Evolutionary conservation across 176 grass and related monocot genomes (phyloP).

Genomic region (Zea luxurians): DNA sequence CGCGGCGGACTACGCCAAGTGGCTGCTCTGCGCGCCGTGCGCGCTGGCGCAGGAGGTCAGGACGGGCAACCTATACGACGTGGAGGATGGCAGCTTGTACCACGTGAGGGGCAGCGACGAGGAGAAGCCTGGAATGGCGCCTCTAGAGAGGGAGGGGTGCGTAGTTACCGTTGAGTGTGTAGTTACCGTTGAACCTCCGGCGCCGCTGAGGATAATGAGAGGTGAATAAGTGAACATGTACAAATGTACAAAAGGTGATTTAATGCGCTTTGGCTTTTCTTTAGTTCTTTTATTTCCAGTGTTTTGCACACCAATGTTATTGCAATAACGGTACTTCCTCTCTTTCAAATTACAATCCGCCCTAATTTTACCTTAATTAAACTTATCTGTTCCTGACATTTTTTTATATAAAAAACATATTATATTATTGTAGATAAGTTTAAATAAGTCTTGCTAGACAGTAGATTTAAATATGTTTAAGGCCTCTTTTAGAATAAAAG

Average conservation of each 20-base stretch:
- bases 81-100: slow-evolving; percentile 40
- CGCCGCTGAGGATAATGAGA: slow-evolving; percentile 19
- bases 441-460: too few species aligned
- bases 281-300: not conserved
- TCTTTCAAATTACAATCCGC: too few species aligned
- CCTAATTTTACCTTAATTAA: too few species aligned
- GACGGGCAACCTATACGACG: slow-evolving; percentile 56
- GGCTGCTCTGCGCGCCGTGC: slow-evolving; percentile 54
- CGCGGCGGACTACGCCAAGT: slow-evolving; percentile 45
- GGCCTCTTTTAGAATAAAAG: too few species aligned
- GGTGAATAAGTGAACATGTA: not conserved
- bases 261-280: not conserved
- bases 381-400: too few species aligned
- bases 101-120: not conserved
- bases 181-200: slow-evolving; percentile 3
- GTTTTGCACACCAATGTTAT: too few species aligned
- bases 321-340: too few species aligned
- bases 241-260: not conserved
- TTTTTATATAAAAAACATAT: too few species aligned
- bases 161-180: not conserved
- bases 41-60: slow-evolving; percentile 72
- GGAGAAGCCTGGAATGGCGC: slow-evolving; percentile 17
- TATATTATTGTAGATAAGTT: too few species aligned
- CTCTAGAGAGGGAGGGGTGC: slow-evolving; percentile 50
- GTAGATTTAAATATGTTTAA: too few species aligned